Conservation (phyloP, 2,329 filamentous ascomycete genomes). For the Zarea fungicola region DNA sequence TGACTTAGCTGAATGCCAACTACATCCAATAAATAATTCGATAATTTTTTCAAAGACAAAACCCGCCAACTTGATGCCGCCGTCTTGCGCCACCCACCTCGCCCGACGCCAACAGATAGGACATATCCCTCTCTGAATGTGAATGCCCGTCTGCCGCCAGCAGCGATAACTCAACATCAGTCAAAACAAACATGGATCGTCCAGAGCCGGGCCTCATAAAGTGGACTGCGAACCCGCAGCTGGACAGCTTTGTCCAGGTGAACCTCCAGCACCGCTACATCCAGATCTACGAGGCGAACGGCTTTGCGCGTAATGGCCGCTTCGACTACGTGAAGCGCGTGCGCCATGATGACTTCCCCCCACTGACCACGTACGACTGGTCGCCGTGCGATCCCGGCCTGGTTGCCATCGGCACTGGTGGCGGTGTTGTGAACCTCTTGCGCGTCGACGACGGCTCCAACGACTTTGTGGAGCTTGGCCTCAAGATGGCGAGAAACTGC, state of each 20-base stretch:
- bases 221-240: constrained; percentile 56
- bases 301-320: constrained; percentile 48
- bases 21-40: not conserved
- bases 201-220: constrained; percentile 59
- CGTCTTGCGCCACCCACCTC: too few relatives aligned
- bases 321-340: constrained; percentile 55
- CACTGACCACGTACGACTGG: constrained; percentile 63
- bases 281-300: constrained; percentile 58
- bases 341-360: constrained; percentile 58
- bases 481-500: constrained; percentile 72
- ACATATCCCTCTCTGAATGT: not conserved
- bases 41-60: too few relatives aligned
- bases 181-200: constrained; percentile 43
- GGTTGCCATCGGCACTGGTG: constrained; percentile 69
- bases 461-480: constrained; percentile 58
- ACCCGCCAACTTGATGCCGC: too few relatives aligned
- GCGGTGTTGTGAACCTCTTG: constrained; percentile 70
- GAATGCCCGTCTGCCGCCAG: not conserved
- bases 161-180: not conserved
- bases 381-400: constrained; percentile 58
- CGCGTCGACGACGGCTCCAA: constrained; percentile 67
- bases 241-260: constrained; percentile 59
- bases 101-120: constrained; percentile 1
- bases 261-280: constrained; percentile 59
- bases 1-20: not conserved